These are phyloP conservation scores for Kwoniella europaea DNA, from an alignment of 768 basidiomycete species.

Conservation along the genomic window DNA sequence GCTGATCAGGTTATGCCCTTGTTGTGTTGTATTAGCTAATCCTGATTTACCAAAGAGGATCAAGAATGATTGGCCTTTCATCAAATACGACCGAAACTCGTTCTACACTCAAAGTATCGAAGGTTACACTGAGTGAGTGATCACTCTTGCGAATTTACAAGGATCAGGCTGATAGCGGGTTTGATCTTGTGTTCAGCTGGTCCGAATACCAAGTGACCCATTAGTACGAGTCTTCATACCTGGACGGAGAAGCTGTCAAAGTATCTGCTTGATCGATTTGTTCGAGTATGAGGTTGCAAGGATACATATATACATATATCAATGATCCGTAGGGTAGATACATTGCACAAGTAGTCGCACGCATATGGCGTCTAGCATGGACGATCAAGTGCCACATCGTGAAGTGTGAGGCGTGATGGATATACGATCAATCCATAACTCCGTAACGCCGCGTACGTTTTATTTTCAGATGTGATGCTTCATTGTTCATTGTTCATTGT, in stretches of 20 bases:
- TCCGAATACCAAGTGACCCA: neutral
- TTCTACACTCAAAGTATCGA: slow-evolving; percentile 19
- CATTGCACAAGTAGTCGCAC: no score
- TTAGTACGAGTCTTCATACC: neutral
- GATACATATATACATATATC: no score
- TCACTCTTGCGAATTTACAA: neutral
- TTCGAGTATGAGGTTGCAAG: no score
- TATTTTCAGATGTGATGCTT: slow-evolving; percentile 1
- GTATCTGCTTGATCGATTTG: neutral
- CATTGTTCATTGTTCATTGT: neutral
- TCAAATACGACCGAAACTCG: slow-evolving; percentile 17
- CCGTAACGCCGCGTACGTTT: slow-evolving; percentile 20
- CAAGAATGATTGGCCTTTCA: slow-evolving; percentile 14
- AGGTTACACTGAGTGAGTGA: slow-evolving; percentile 22
- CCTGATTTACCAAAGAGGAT: slow-evolving; percentile 21
- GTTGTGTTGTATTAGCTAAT: slow-evolving; percentile 8
- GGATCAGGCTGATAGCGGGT: neutral
- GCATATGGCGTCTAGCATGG: neutral
- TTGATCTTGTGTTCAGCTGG: neutral
- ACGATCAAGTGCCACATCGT: no score
- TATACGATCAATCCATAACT: neutral
- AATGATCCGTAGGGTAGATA: no score
- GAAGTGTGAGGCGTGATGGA: no score
- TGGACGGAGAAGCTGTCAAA: neutral
- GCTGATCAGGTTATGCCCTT: slow-evolving; percentile 1